Evolutionary conservation across 2,329 filamentous ascomycete species (phyloP), one percentile per base, ranked within the genome.

Genomic region (Penicillium sp.): DNA sequence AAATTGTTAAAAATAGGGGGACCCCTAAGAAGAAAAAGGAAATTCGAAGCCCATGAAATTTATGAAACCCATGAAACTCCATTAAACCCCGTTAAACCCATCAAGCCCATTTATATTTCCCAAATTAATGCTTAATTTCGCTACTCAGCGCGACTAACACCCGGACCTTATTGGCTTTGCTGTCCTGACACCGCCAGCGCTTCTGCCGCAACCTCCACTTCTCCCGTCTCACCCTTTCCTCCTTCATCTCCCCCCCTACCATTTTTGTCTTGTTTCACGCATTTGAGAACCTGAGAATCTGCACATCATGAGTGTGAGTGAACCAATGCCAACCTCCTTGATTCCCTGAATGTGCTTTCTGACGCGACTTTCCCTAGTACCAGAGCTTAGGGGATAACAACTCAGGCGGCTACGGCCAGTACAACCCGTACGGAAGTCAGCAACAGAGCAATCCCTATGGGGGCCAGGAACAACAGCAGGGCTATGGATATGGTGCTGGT

Each of bases 231-330:
- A 66, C 66, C 59, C 63, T 62, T 63, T 48, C 49, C 50, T 59
- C 59, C 54, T 60, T 57, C 51, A 43, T 54, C 45, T 55, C 49
- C 41, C 49, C 50, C 37, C 50, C 38, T 19, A 29, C 25, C 25
- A 48, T 21, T 12, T n/a, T 49, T 35, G 19, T 35, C 19, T 35
- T 23, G 9, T 31, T 31, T 31, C 25, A 29, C 46, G 12, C 3
- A 21, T 23, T 25, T 12, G 2, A 43, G 8, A 29, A 51, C 13
- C 9, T 31, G 4, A 46, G 41, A 35, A 38, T 31, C 19, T 52
- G 19, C 29, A 46, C 71, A 80, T 70, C 63, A 82, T 82, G 80
- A 82, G 79, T 74, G 80, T 82, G 72, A 77, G 80, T 80, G 72
- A 75, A 72, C 74, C 48, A 43, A 25, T 33, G 29, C 25, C 25